Evolutionary conservation across 345 rosid species (phyloP), one percentile per base, ranked within the genome.

Genomic region (Fremontodendron californicum): DNA sequence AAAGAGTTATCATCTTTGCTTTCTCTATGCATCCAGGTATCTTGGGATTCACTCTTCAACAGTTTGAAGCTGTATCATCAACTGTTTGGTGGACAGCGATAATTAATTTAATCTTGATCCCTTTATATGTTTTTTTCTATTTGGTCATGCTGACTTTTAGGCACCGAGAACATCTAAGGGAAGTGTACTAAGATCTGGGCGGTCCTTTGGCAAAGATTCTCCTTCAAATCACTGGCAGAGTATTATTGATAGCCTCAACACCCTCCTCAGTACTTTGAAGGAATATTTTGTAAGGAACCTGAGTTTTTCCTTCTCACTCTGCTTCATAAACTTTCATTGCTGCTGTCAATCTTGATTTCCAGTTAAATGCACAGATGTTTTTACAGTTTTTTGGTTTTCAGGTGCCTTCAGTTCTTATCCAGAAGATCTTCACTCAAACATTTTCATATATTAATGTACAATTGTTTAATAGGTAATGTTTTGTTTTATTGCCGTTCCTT

Each of bases 141-240:
- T 64, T 60, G 60, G 33, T 19, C 73, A 57, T 68, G n/a, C n/a
- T 68, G 69, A 62, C 80, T 55, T 83, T 83, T 83, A 96, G 97
- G 99, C 98, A 49, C 97, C 99, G 16, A 91, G 98, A 75, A 86
- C 94, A 69, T 91, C 98, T n/a, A 96, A 96, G 85, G 98, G 94
- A 80, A 85, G 90, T 76, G 84, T 77, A 27, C 86, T 92, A 67
- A 87, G 97, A 86, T 88, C 96, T 84, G 99, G 97, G 40, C 83
- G 91, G 77, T 87, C 97, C 77, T 84, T 86, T 55, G 92, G 97
- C 55, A 95, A 91, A 84, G 99, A 95, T 84, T 89, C 97, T 31
- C 87, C 97, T 77, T 82, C 89, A 77, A 86, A 79, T 83, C 96
- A 96, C 80, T 96, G 98, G 98, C 99, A 96, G 86, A 90, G 90